phyloP scores from a whole-genome alignment of 2,329 filamentous ascomycete species.

The Diaporthe eres region DNA sequence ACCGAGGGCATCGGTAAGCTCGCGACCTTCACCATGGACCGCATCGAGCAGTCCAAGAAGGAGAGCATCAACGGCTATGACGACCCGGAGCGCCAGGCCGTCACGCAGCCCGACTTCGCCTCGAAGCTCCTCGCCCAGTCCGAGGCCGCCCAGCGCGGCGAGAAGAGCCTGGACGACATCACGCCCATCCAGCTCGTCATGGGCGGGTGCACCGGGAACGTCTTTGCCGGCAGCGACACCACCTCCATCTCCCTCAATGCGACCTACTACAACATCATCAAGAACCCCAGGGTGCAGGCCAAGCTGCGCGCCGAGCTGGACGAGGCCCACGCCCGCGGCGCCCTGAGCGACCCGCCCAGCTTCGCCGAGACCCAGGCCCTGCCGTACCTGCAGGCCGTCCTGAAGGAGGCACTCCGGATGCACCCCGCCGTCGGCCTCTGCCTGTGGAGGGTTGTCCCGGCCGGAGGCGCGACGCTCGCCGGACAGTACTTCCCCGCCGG shows the following conservation, averaged over 20 bases:
- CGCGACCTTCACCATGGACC: not conserved
- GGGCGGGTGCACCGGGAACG: slow-evolving; percentile 49
- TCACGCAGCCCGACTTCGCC: slow-evolving; percentile 52
- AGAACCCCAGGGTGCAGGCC: slow-evolving; percentile 44
- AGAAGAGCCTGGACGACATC: slow-evolving; percentile 46
- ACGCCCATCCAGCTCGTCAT: not conserved
- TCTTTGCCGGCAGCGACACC: slow-evolving; percentile 59
- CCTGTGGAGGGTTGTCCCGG: slow-evolving; percentile 63
- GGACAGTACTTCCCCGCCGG: slow-evolving; percentile 29
- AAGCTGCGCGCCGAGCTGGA: slow-evolving; percentile 48
- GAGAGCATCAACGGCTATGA: slow-evolving; percentile 18
- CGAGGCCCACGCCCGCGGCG: slow-evolving; percentile 46
- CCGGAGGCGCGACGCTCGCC: slow-evolving; percentile 58
- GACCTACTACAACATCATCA: slow-evolving; percentile 60
- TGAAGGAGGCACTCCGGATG: slow-evolving; percentile 68
- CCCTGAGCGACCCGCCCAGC: slow-evolving; percentile 38
- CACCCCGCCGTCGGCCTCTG: slow-evolving; percentile 63
- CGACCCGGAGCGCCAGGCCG: slow-evolving; percentile 15
- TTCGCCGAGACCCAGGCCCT: slow-evolving; percentile 57
- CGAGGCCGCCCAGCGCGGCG: slow-evolving; percentile 53
- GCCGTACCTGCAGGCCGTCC: slow-evolving; percentile 67
- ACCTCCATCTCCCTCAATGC: slow-evolving; percentile 62
- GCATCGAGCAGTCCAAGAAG: slow-evolving; percentile 28
- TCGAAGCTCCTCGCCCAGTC: slow-evolving; percentile 58
- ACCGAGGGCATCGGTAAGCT: not conserved